Percentiles rank a stretch among this genome's conserved stretches.
phyloP scores from a whole-genome alignment of 176 grass and related monocot genomes.

The Triticum urartu region DNA sequence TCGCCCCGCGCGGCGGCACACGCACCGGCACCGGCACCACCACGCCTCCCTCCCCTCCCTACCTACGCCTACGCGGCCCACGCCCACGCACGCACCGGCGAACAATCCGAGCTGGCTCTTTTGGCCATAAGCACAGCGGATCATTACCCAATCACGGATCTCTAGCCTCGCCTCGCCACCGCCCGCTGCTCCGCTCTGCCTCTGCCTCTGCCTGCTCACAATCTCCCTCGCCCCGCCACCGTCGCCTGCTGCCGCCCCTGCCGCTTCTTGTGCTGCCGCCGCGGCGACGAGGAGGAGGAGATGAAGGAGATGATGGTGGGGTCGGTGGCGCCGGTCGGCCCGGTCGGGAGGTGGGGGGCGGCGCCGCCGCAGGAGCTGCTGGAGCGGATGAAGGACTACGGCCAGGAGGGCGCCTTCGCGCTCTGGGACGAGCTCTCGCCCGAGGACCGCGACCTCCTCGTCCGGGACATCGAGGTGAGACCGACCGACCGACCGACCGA shows the following conservation, averaged over 20 bases:
- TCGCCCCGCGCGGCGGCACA: not conserved
- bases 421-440: slow-evolving; percentile 95
- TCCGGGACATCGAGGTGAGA: slow-evolving; percentile 88
- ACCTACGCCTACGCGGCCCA: too few relatives aligned
- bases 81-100: slow-evolving; percentile 25
- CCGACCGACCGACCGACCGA: too few relatives aligned
- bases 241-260: not conserved
- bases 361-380: slow-evolving; percentile 89
- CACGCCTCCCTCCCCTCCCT: not conserved
- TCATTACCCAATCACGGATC: slow-evolving; percentile 59
- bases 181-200: not conserved
- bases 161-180: not conserved
- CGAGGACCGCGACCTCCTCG: slow-evolving; percentile 83
- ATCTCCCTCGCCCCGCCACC: not conserved
- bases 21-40: not conserved
- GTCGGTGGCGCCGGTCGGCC: slow-evolving; percentile 38
- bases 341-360: slow-evolving; percentile 53
- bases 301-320: slow-evolving; percentile 67
- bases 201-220: not conserved
- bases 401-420: slow-evolving; percentile 86
- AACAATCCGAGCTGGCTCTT: slow-evolving; percentile 41
- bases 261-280: not conserved
- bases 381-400: slow-evolving; percentile 98
- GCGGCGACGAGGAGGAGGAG: not conserved
- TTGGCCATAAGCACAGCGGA: not conserved